Base-by-base conservation (phyloP, 2,329 filamentous ascomycete species). In the Blumeria graminis region DNA sequence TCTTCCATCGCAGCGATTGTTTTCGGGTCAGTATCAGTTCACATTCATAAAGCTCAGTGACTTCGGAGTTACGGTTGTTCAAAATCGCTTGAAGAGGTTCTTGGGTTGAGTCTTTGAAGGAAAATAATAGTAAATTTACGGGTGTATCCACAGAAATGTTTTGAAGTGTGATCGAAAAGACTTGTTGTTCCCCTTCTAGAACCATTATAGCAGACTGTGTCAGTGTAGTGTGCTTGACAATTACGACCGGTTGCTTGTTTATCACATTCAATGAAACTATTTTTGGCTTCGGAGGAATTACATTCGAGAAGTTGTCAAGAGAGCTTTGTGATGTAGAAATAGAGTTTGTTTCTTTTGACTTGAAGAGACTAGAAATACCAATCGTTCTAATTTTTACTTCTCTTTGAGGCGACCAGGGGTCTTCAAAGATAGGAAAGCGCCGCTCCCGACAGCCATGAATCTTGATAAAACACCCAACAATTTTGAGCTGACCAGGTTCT, bases 151-250 rank as follows among this genome's bases (percentile, higher is more conserved):
- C 62, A 0, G 87, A 92, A 8, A 79, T 72, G 61, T 98, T 98
- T 61, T 84, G 77, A 13, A 96, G 71, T 0, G 84, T 89, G 14
- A 95, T 75, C 0, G 78, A 82, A 65, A 96, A 93, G 0, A 73
- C 72, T 62, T 81, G 82, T 22, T 76, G 77, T 68, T 98, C 90
- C 46, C 92, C 92, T 69, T 96, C 90, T 6, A 98, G 73, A 10
- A 98, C 76, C 88, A 94, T 95, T 38, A 94, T 72, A 9, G 87
- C 85, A 22, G 84, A 86, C 64, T 95, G 89, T 0, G 84, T 78
- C 1, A 95, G 74, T 11, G 83, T 86, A 3, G 82, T 84, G 7
- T 81, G 81, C 64, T 85, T 82, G 18, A 95, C 75, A 3, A 81
- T 71, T 3, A 96, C 71, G 3, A 86, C 70, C 6, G 92, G 92